phyloP scores from a whole-genome alignment of 2,329 filamentous ascomycete species.

The Arthrobotrys entomopaga region DNA sequence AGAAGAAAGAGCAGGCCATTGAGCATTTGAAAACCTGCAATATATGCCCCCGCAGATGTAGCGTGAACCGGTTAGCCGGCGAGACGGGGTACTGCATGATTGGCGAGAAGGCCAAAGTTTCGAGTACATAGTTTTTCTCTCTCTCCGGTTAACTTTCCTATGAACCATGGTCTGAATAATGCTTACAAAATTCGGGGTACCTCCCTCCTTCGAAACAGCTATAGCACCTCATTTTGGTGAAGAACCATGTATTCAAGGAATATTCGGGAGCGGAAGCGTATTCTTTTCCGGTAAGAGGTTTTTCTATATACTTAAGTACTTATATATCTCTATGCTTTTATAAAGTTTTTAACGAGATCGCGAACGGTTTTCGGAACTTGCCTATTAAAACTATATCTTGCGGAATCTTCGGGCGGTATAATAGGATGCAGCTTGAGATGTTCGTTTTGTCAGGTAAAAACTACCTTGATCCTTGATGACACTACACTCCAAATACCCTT shows the following conservation, averaged over 20 bases:
- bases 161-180: slow-evolving; percentile 7
- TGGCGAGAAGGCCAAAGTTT: slow-evolving; percentile 77
- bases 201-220: slow-evolving; percentile 67
- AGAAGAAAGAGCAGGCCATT: slow-evolving; percentile 78
- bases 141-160: not conserved
- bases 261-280: slow-evolving; percentile 80
- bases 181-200: slow-evolving; percentile 2
- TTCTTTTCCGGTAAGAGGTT: slow-evolving; percentile 74
- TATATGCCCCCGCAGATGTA: slow-evolving; percentile 79
- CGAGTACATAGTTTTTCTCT: slow-evolving; percentile 22
- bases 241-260: slow-evolving; percentile 84
- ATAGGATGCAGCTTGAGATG: slow-evolving; percentile 74
- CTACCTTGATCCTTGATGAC: slow-evolving; percentile 47
- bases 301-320: too few species aligned
- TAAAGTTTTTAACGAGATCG: not conserved
- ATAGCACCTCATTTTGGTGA: slow-evolving; percentile 88
- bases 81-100: slow-evolving; percentile 79
- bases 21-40: slow-evolving; percentile 82
- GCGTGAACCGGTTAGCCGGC: slow-evolving; percentile 81
- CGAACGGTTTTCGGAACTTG: slow-evolving; percentile 29
- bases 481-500: slow-evolving; percentile 17
- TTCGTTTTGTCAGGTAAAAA: slow-evolving; percentile 65
- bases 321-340: too few species aligned
- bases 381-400: slow-evolving; percentile 43
- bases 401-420: slow-evolving; percentile 11